Conservation (phyloP, 495 filamentous ascomycete species). For the Penicillium mononematosum region DNA sequence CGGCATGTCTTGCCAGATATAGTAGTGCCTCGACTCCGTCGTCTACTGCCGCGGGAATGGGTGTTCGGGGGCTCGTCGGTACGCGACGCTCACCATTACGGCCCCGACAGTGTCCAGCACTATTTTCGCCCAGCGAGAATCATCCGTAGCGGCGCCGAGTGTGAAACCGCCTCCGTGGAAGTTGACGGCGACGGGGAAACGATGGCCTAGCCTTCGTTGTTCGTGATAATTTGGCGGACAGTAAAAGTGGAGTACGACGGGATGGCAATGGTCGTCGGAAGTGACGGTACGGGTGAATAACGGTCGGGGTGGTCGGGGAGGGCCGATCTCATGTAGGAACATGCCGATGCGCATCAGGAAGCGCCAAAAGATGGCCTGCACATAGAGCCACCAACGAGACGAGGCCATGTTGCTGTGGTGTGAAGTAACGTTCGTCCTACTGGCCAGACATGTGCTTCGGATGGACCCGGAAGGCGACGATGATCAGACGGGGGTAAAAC, state of each 20-base stretch:
- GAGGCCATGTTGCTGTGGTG: constrained; percentile 38
- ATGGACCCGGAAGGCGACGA: constrained; percentile 3
- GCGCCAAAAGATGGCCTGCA: constrained; percentile 75
- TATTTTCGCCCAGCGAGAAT: constrained; percentile 64
- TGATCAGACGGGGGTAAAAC: neutral
- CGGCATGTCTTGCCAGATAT: constrained; percentile 60
- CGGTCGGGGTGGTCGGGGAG: constrained; percentile 64
- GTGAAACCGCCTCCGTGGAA: constrained; percentile 81
- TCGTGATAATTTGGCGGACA: constrained; percentile 61
- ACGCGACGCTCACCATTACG: constrained; percentile 68
- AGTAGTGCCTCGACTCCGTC: constrained; percentile 71
- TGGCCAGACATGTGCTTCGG: constrained; percentile 2
- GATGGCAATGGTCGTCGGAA: constrained; percentile 50
- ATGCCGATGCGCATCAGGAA: constrained; percentile 77
- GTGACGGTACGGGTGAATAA: constrained; percentile 63
- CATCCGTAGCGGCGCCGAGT: constrained; percentile 67
- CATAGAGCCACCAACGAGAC: constrained; percentile 65
- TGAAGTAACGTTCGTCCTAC: neutral
- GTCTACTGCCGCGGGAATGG: constrained; percentile 74
- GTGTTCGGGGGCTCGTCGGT: constrained; percentile 73
- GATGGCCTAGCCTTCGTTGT: constrained; percentile 37
- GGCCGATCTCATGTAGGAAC: constrained; percentile 67
- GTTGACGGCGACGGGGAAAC: constrained; percentile 64
- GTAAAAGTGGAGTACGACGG: constrained; percentile 78
- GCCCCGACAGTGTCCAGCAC: constrained; percentile 57